Evolutionary conservation across 768 basidiomycete genomes (phyloP), one percentile per base, ranked within the genome.

Genomic region (Lanmaoa pseudosensibilis): DNA sequence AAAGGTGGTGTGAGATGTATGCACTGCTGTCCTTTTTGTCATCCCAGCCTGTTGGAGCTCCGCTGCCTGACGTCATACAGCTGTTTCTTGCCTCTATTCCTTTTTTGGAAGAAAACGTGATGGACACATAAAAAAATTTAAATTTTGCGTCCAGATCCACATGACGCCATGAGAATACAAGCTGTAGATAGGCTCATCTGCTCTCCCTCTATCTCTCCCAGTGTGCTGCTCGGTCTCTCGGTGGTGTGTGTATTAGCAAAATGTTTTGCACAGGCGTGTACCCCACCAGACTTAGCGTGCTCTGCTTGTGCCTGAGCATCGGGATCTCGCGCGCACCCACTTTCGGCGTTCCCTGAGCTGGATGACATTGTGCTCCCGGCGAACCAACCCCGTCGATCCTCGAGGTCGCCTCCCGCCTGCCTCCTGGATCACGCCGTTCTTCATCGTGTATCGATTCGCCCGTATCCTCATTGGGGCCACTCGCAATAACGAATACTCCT

Each of bases 401-500:
- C 65, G 65, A 61, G 65, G 63, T 39, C 56, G 34, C 68, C 60
- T 71, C 67, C 59, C 46, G 49, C 52, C 63, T 62, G 52, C 65
- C 65, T 60, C 65, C 69, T 54, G 63, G 65, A 43, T 76, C 72
- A 57, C 69, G 62, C 37, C 69, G 70, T 34, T 68, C 73, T 13
- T 72, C 69, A 32, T 66, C 69, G 15, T 64, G 67, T 36, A 47
- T 59, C 37, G 53, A 65, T 49, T 75, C 75, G 18, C 68, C 55
- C 30, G 66, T 65, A 40, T 55, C 60, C 27, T 56, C 66, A 32
- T 63, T 67, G 25, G 83, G 79, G 3, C 81, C 76, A 80, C 85
- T 87, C 6, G 94, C 89, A 57, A 96, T 88, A 55, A 95, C 83
- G 69, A 91, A 92, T 3, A 97, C 93, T 0, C 94, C 95, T 8